A percentile compares a stretch with the other conserved stretches of the same genome.
Conservation (phyloP, 441 rosid genomes). For the Codiaeum variegatum region DNA sequence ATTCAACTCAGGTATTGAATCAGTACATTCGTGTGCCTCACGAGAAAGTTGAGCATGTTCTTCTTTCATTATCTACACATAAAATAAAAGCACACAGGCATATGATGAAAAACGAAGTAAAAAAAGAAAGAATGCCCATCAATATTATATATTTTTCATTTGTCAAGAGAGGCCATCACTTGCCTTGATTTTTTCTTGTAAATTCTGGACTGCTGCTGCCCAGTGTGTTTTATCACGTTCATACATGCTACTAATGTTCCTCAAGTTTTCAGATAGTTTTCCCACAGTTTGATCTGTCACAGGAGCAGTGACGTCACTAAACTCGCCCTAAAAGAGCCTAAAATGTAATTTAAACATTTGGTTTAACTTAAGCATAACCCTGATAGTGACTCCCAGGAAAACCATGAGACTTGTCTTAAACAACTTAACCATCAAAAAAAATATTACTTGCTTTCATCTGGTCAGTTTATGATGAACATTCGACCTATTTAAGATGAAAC, state of each 20-base stretch:
- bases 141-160: too few species aligned
- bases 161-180: slow-evolving; percentile 13
- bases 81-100: slow-evolving; percentile 8
- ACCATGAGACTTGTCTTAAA: not conserved
- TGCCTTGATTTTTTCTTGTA: slow-evolving; percentile 68
- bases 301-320: not conserved
- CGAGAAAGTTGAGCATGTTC: slow-evolving; percentile 67
- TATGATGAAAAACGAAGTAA: slow-evolving; percentile 8
- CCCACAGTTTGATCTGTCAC: slow-evolving; percentile 59
- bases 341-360: not conserved
- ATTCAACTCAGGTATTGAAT: slow-evolving; percentile 65
- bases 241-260: slow-evolving; percentile 47
- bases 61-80: slow-evolving; percentile 62
- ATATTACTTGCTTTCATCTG: not conserved
- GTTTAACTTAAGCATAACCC: not conserved
- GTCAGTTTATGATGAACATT: not conserved
- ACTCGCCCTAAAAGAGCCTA: not conserved
- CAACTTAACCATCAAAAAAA: not conserved
- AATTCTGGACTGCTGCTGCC: slow-evolving; percentile 40
- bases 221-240: slow-evolving; percentile 54
- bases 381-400: not conserved
- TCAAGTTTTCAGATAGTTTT: slow-evolving; percentile 56
- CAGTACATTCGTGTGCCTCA: slow-evolving; percentile 72
- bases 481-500: not conserved
- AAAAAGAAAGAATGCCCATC: slow-evolving; percentile 5